A percentile compares a stretch with the other conserved stretches of the same genome.
Conservation (phyloP, 768 basidiomycete genomes). For the Boletus huronensis region DNA sequence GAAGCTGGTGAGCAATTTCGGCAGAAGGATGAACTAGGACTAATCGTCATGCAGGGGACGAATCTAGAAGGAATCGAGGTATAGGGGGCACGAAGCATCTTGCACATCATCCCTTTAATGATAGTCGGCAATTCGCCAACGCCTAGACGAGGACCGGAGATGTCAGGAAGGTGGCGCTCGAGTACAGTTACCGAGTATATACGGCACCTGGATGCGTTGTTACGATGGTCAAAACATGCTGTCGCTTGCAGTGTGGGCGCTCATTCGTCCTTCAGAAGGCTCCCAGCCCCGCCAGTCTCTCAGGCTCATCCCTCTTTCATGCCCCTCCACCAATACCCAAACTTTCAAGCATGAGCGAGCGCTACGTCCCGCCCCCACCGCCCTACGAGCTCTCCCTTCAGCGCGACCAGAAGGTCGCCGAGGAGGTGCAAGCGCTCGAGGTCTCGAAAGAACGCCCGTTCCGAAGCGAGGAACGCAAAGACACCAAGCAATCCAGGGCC, state of each 20-base stretch:
- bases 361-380: constrained; percentile 36
- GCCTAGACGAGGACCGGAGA: constrained; percentile 7
- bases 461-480: constrained; percentile 15
- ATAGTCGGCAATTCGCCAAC: constrained; percentile 8
- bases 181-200: not conserved
- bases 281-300: not conserved
- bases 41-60: constrained; percentile 54
- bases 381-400: constrained; percentile 39
- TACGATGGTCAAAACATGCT: constrained; percentile 6
- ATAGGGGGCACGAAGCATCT: constrained; percentile 28
- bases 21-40: not conserved
- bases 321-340: not conserved
- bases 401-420: constrained; percentile 51
- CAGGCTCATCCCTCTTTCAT: not conserved
- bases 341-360: constrained; percentile 21
- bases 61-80: constrained; percentile 84
- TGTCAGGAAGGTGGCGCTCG: not conserved
- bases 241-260: constrained; percentile 9
- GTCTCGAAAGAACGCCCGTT: constrained; percentile 10
- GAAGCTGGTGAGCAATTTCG: constrained; percentile 55
- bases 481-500: constrained; percentile 7
- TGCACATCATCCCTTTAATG: not conserved
- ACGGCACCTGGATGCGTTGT: not conserved
- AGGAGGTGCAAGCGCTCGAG: constrained; percentile 13
- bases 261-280: not conserved